These are phyloP conservation scores for Dactylella cylindrospora DNA, from an alignment of 2,329 filamentous ascomycete species.

Conservation along the genomic window DNA sequence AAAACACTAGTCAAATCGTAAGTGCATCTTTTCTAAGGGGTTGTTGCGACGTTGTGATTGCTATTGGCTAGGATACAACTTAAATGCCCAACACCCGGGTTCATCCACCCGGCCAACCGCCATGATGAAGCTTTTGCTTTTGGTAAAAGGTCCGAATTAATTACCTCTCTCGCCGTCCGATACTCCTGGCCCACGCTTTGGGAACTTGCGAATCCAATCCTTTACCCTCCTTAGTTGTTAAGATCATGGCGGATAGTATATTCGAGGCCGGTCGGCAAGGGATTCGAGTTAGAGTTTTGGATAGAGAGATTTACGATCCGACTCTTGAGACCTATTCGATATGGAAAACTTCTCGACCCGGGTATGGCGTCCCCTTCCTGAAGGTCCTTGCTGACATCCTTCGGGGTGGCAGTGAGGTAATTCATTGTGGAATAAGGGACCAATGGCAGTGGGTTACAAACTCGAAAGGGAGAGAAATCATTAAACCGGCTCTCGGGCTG, in stretches of 20 bases:
- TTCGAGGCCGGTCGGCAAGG: slow-evolving; percentile 15
- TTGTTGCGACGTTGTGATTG: neutral
- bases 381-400: neutral
- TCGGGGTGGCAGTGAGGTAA: neutral
- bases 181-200: slow-evolving; percentile 1
- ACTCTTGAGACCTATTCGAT: slow-evolving; percentile 15
- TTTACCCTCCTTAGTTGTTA: slow-evolving; percentile 23
- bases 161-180: neutral
- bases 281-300: slow-evolving; percentile 1
- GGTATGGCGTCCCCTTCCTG: slow-evolving; percentile 39
- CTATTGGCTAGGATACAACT: neutral
- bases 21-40: neutral
- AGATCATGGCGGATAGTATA: too few species aligned
- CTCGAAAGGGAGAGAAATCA: slow-evolving; percentile 1
- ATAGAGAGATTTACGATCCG: slow-evolving; percentile 11
- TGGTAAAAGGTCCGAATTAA: slow-evolving; percentile 44
- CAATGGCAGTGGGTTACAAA: slow-evolving; percentile 42
- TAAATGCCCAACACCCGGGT: too few species aligned
- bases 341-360: slow-evolving; percentile 16
- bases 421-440: slow-evolving; percentile 27
- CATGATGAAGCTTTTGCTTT: slow-evolving; percentile 44
- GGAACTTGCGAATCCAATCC: too few species aligned
- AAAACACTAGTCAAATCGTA: too few species aligned
- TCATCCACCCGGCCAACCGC: neutral
- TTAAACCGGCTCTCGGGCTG: slow-evolving; percentile 17